Evolutionary conservation across 495 filamentous ascomycete species (phyloP), one percentile per base, ranked within the genome.

Genomic region (Aspergillus kassunensis): DNA sequence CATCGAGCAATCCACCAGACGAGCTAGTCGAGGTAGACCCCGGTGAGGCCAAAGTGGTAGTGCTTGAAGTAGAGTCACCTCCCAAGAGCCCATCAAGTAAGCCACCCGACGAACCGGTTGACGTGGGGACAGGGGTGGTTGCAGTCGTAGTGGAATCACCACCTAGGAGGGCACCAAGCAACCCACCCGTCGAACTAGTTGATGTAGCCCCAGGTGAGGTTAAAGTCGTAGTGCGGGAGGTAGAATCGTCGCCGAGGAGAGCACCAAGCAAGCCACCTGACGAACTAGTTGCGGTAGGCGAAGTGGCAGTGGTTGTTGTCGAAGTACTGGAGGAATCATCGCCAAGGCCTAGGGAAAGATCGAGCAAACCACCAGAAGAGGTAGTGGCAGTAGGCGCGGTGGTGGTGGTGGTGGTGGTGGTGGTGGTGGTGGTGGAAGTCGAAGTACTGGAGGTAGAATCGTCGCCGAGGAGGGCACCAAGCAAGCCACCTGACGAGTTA

Each of bases 1-100:
- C 50, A 30, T 30, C 41, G 21, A 53, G 19, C 9, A 43, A 44
- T 5, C 42, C 50, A 21, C 42, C 41, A 2, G 20, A 25, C 3
- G 52, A 33, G 6, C 13, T 49, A 34, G 52, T 39, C 3, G 44
- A 19, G 16, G 27, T 43, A 44, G 45, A 45, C 25, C n/a, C 19
- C 45, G 33, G 23, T 43, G 29, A 23, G 33, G 44, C 19, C 24
- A 44, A 37, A 27, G 36, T 27, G 42, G 53, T 41, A 39, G 41
- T 19, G 2, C n/a, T n/a, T n/a, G n/a, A n/a, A n/a, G 50, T 10
- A 40, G 50, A 23, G 2, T 37, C 40, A 37, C 33, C 34, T 8
- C 25, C 18, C 24, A 36, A 41, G 21, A 50, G 37, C 16, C 37
- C 36, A n/a, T 21, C 36, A 21, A 50, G 13, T 11, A 37, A 30